Base-by-base conservation (phyloP, 2,329 filamentous ascomycete species). In the Cyphellophora europaea region DNA sequence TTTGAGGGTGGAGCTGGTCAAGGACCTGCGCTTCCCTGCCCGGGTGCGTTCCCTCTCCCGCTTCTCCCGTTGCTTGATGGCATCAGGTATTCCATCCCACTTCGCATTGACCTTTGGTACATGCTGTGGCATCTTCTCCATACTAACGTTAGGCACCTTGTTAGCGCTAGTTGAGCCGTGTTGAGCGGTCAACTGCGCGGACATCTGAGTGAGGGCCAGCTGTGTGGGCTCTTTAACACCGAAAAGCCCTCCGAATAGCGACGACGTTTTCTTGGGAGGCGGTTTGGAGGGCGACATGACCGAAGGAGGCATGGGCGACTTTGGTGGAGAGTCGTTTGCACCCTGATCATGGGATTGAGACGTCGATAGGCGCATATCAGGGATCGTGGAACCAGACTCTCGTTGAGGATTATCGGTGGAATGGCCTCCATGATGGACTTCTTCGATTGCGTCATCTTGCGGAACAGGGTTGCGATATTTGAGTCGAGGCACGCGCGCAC, bases 81-180 rank as follows among this genome's bases (percentile, higher is more conserved):
- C 41, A 14, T 64, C 56, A 10, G 68, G 68, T 5, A 71, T 48
- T 6, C 68, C 68, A 43, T 72, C 62, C 68, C 68, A 72, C 50
- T 67, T 71, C 17, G 64, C 64, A 40, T 71, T 72, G 21, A 71
- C 67, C 42, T 64, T 70, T 13, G 68, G 68, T 2, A 71, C 65
- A 35, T 53, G 54, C 3, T 57, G 44, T 5, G 69, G 68, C 23
- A 72, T 56, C 43, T 65, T 69, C 40, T 65, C 58, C 5, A 55
- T 47, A 5, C 63, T 61, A 1, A 65, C 52, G 27, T 57, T 53
- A 2, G 59, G 50, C 32, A 63, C 40, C 21, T 56, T 54, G 10
- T 51, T 50, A 18, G 58, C 49, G 17, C 45, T 49, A 21, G 55
- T 45, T 57, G 64, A 43, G 54, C 61, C 49, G 62, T 60, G 42